Conservation (phyloP, 345 rosid genomes). For the Noccaea caerulescens region DNA sequence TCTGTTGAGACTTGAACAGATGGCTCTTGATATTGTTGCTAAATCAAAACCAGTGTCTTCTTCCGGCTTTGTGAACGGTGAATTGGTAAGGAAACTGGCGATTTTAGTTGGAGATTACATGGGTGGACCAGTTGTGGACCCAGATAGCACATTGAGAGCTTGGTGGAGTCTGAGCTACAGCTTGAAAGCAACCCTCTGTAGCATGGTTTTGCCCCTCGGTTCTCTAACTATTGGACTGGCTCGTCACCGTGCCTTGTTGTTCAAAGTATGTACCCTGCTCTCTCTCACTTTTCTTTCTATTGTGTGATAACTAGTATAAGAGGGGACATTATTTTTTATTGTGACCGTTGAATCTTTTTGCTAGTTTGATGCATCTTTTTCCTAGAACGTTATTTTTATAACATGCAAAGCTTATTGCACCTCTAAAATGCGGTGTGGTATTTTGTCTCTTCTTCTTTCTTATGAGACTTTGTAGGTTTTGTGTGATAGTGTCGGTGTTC, state of each 20-base stretch:
- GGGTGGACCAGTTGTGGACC: constrained; percentile 92
- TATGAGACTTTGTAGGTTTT: constrained; percentile 64
- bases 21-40: constrained; percentile 69
- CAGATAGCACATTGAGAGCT: constrained; percentile 68
- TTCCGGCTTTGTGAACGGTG: constrained; percentile 46
- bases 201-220: constrained; percentile 93
- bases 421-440: constrained; percentile 30
- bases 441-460: constrained; percentile 38
- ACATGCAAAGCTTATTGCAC: constrained; percentile 22
- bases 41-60: constrained; percentile 61
- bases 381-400: neutral
- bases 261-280: constrained; percentile 63
- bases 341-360: constrained; percentile 19
- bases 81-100: constrained; percentile 70
- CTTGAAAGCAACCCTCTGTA: constrained; percentile 72
- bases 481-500: constrained; percentile 83
- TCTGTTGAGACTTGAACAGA: constrained; percentile 73
- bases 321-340: neutral
- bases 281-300: constrained; percentile 1
- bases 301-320: constrained; percentile 16
- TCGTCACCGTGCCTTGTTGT: constrained; percentile 94
- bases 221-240: constrained; percentile 90
- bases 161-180: constrained; percentile 79
- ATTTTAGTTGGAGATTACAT: constrained; percentile 81
- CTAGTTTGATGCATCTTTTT: constrained; percentile 10